phyloP scores from a whole-genome alignment of 306 rosid species.

The Cicer judaicum region DNA sequence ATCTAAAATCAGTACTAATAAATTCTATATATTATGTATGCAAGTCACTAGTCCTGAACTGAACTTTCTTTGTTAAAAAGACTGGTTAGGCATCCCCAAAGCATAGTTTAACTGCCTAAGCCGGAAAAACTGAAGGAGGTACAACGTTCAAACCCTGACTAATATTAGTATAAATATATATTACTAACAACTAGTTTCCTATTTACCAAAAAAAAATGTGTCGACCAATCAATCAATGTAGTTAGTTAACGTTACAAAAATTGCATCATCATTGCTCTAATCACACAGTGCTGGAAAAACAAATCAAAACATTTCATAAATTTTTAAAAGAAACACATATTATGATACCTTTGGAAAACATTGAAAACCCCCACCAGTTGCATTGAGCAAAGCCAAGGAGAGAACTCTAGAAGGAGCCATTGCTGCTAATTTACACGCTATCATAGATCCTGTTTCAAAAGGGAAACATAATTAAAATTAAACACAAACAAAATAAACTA shows the following conservation, averaged over 20 bases:
- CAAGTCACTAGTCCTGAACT: slow-evolving; percentile 10
- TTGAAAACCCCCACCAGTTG: slow-evolving; percentile 87
- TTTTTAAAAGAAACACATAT: not conserved
- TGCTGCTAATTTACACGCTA: slow-evolving; percentile 89
- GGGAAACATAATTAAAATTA: slow-evolving; percentile 8
- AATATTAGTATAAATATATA: too few species aligned
- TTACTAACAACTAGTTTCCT: too few species aligned
- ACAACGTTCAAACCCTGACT: too few species aligned
- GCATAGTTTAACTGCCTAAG: too few species aligned
- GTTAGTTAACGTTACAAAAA: not conserved
- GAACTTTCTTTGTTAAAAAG: slow-evolving; percentile 1
- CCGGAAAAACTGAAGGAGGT: too few species aligned
- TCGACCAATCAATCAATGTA: not conserved
- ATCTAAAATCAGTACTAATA: not conserved
- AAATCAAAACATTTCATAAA: slow-evolving; percentile 11
- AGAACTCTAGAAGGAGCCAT: slow-evolving; percentile 79
- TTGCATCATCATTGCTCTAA: slow-evolving; percentile 9
- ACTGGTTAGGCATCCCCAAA: too few species aligned
- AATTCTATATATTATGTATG: not conserved
- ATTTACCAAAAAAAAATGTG: not conserved
- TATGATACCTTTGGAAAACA: slow-evolving; percentile 86
- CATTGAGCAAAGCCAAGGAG: slow-evolving; percentile 92
- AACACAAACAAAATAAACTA: slow-evolving; percentile 4
- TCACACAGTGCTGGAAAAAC: not conserved
- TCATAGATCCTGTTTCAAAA: slow-evolving; percentile 79